Conservation (phyloP, 2,329 filamentous ascomycete species). For the Hypoxylon sp. region DNA sequence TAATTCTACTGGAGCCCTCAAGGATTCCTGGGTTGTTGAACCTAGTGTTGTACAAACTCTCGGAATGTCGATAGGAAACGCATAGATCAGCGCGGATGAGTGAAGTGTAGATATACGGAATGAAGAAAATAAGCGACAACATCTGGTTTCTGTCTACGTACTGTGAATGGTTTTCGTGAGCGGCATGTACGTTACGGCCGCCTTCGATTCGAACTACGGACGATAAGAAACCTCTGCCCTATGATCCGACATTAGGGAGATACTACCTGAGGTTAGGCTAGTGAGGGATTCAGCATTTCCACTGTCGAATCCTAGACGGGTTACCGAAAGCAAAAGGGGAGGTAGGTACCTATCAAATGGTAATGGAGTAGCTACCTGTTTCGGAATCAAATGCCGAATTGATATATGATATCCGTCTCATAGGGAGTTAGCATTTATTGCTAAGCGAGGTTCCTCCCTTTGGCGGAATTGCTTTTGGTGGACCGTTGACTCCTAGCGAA, state of each 20-base stretch:
- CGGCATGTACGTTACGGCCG: too few relatives aligned
- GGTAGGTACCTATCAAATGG: background rate
- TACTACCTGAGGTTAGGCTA: background rate
- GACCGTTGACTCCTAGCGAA: background rate
- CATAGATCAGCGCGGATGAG: slow-evolving; percentile 31
- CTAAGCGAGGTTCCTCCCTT: slow-evolving; percentile 1
- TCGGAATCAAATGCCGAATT: background rate
- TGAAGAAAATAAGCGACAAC: slow-evolving; percentile 37
- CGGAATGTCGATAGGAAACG: slow-evolving; percentile 25
- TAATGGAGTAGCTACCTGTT: background rate
- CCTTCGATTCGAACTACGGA: too few relatives aligned
- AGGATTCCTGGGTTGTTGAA: slow-evolving; percentile 11
- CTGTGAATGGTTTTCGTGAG: background rate
- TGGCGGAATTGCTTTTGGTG: slow-evolving; percentile 3
- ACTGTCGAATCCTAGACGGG: too few relatives aligned
- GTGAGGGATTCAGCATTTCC: background rate
- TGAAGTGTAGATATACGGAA: slow-evolving; percentile 37
- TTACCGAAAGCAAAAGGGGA: too few relatives aligned
- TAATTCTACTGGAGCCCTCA: slow-evolving; percentile 2
- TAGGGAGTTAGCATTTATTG: background rate
- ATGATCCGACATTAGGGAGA: too few relatives aligned
- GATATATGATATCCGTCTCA: background rate
- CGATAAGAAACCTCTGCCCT: too few relatives aligned
- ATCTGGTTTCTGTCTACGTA: background rate
- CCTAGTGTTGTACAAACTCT: slow-evolving; percentile 8